Evolutionary conservation across 2,329 filamentous ascomycete genomes (phyloP).

Genomic region (Phaeoacremonium minimum): DNA sequence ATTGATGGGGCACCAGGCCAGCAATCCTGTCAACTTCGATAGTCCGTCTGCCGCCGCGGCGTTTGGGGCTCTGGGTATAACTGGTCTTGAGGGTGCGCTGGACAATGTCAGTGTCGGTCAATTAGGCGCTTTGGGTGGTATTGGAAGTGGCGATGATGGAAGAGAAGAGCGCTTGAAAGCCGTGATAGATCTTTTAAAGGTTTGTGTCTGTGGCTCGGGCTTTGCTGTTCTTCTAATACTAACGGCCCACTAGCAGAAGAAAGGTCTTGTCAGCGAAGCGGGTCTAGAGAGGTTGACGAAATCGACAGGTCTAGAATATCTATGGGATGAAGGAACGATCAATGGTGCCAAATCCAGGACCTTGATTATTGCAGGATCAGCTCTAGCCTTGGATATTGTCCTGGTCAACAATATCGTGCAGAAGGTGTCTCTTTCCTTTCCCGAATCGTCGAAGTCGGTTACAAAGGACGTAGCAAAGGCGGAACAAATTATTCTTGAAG

Average conservation of each 20-base stretch:
- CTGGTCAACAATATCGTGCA: conserved; percentile 59
- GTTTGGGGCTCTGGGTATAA: conserved; percentile 51
- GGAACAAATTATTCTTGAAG: conserved; percentile 59
- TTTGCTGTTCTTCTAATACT: conserved; percentile 26
- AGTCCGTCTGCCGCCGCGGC: conserved; percentile 61
- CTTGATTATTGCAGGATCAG: conserved; percentile 58
- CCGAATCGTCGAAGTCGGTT: conserved; percentile 53
- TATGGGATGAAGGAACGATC: conserved; percentile 51
- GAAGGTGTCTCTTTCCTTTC: conserved; percentile 59
- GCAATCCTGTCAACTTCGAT: conserved; percentile 53
- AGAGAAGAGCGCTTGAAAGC: conserved; percentile 48
- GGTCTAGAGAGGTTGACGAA: conserved; percentile 69
- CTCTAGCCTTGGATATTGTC: conserved; percentile 57
- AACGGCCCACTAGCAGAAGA: conserved; percentile 28
- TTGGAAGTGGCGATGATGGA: conserved; percentile 47
- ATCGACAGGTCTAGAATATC: conserved; percentile 60
- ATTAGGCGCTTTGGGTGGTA: conserved; percentile 39
- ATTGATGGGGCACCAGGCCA: conserved; percentile 40
- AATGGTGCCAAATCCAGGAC: conserved; percentile 46
- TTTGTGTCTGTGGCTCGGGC: conserved; percentile 24
- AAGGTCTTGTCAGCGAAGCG: conserved; percentile 67
- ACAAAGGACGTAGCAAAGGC: conserved; percentile 58
- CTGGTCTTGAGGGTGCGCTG: conserved; percentile 46
- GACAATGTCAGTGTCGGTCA: conserved; percentile 43
- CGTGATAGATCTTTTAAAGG: conserved; percentile 45